Percentiles rank a stretch among this genome's conserved stretches.
Evolutionary conservation across 495 filamentous ascomycete genomes (phyloP).

Genomic region (Lentithecium fluviatile): DNA sequence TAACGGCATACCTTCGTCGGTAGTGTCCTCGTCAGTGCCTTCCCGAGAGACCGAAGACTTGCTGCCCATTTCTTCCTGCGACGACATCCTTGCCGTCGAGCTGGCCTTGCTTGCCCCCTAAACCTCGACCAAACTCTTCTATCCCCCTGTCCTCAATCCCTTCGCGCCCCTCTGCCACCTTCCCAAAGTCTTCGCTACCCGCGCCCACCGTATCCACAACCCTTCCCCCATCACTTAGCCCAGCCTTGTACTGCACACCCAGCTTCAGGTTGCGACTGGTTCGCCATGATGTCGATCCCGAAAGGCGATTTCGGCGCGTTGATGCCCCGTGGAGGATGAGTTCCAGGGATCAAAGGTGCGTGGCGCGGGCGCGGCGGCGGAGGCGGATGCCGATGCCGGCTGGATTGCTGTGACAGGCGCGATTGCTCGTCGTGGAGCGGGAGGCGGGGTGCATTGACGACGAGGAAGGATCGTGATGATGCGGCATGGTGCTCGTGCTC

Average conservation of each 20-base stretch:
- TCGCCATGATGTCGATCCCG: constrained; percentile 66
- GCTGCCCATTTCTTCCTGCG: constrained; percentile 44
- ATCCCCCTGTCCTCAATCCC: constrained; percentile 47
- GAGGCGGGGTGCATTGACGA: neutral
- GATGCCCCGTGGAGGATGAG: constrained; percentile 76
- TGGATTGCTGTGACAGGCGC: constrained; percentile 43
- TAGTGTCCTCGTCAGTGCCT: too few relatives aligned
- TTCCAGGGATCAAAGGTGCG: constrained; percentile 75
- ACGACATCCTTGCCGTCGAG: constrained; percentile 29
- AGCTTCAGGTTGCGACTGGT: constrained; percentile 66
- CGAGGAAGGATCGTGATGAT: neutral
- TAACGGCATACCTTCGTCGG: too few relatives aligned
- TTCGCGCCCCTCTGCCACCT: constrained; percentile 47
- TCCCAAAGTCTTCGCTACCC: constrained; percentile 44
- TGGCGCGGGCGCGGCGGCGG: constrained; percentile 50
- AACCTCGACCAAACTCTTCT: constrained; percentile 42
- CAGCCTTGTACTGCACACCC: constrained; percentile 61
- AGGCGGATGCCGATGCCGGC: neutral
- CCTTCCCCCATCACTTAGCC: constrained; percentile 48
- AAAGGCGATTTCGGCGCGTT: constrained; percentile 63
- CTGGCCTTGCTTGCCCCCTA: constrained; percentile 39
- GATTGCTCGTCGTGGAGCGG: constrained; percentile 43
- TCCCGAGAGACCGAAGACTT: neutral
- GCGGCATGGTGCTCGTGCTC: neutral
- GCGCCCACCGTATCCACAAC: constrained; percentile 60